These are phyloP conservation scores for Claviceps purpurea DNA, from an alignment of 2,329 filamentous ascomycete species.

Conservation along the genomic window DNA sequence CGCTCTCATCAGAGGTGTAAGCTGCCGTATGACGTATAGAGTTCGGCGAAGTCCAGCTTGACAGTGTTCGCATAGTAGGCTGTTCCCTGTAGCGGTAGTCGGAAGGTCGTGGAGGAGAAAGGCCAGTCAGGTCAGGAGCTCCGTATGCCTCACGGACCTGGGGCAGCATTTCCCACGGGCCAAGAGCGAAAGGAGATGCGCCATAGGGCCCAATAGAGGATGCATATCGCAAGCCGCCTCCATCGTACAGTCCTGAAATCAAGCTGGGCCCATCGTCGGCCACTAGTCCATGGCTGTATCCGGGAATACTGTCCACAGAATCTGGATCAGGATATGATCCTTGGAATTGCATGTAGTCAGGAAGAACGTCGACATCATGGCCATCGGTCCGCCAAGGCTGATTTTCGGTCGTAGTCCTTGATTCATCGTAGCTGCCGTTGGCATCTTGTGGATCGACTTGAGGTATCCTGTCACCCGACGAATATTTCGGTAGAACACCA, in stretches of 20 bases:
- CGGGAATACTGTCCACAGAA: background rate
- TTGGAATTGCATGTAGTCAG: conserved; percentile 4
- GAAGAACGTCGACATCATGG: conserved; percentile 1
- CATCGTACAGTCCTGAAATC: conserved; percentile 5
- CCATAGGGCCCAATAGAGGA: conserved; percentile 7
- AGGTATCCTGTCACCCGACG: conserved; percentile 11
- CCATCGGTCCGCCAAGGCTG: conserved; percentile 1
- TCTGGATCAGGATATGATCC: conserved; percentile 5
- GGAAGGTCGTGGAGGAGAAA: conserved; percentile 22
- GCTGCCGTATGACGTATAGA: background rate
- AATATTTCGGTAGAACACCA: conserved; percentile 20
- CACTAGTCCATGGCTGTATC: background rate
- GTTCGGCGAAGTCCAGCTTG: conserved; percentile 1
- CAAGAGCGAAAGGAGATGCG: conserved; percentile 11
- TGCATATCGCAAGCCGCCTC: conserved; percentile 4
- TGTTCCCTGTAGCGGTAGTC: conserved; percentile 11
- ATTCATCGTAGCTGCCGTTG: conserved; percentile 5
- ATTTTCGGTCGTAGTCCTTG: conserved; percentile 6
- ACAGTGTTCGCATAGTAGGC: background rate
- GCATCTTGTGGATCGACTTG: background rate
- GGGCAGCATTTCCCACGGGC: conserved; percentile 6
- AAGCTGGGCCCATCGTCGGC: conserved; percentile 2
- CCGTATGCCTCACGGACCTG: conserved; percentile 17
- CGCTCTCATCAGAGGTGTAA: background rate
- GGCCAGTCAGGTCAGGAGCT: conserved; percentile 16